Base-by-base conservation (phyloP, 2,329 filamentous ascomycete species). In the Echinosphaeria canescens region DNA sequence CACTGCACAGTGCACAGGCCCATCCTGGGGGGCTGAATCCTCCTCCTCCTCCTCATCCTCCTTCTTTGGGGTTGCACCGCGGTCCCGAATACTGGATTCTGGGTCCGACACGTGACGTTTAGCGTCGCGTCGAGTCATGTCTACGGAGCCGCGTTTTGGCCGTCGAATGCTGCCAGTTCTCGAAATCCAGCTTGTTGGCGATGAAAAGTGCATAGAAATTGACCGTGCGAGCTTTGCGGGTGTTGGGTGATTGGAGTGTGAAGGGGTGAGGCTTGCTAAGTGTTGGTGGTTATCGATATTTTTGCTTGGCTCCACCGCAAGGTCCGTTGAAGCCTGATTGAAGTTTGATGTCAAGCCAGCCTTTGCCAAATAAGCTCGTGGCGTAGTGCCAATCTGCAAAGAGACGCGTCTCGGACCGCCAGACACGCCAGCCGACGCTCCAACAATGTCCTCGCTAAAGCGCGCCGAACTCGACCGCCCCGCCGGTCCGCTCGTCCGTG, bases 191-290 rank as follows among this genome's bases (percentile, higher is more conserved):
- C 49, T 59, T 26, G 49, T 52, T 11, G 65, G 54, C 2, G 65
- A 62, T 31, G 53, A 53, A 31, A 73, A 64, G 29, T 67, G 62
- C 53, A 66, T 59, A 11, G 68, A 71, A 15, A 64, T 48, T 11
- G 67, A 69, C n/a, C n/a, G n/a, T n/a, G n/a, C n/a, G n/a, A n/a
- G n/a, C n/a, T n/a, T n/a, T n/a, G n/a, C n/a, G 31, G 60, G 55
- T 28, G 51, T 54, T 10, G 59, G 47, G 27, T 44, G 49, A 36
- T 53, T 57, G 6, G 38, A 37, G 4, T 29, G 26, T 12, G 35
- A 34, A 13, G 30, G 20, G 13, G 35, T 25, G 4, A 23, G 27
- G 15, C 35, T 29, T 30, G 29, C 31, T 3, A 32, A 16, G 4
- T 29, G 15, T 13, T 32, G 30, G 7, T 27, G 30, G 14, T 16